Percentiles rank a stretch among this genome's conserved stretches.
phyloP scores from a whole-genome alignment of 1,284 basidiomycete genomes.

The Cryptococcus sp. region DNA sequence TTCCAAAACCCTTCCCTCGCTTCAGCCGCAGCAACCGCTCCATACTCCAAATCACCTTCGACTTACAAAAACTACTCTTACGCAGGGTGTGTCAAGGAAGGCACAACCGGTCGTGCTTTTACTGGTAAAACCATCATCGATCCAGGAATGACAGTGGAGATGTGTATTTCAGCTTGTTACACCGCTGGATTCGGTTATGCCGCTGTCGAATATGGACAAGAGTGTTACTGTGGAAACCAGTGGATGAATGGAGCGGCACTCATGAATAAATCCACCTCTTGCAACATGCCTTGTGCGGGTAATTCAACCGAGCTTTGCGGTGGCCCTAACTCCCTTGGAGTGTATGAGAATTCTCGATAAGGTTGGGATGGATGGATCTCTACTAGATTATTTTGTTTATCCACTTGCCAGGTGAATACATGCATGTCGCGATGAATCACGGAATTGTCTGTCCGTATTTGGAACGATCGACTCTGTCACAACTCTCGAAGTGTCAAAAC shows the following conservation, averaged over 20 bases:
- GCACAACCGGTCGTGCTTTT: not conserved
- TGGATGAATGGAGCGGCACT: constrained; percentile 3
- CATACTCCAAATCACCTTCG: not conserved
- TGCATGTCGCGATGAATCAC: no score
- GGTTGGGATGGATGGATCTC: no score
- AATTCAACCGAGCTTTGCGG: constrained; percentile 14
- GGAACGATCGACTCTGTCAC: no score
- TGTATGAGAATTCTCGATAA: no score
- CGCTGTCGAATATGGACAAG: constrained; percentile 14
- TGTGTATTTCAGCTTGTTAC: constrained; percentile 11
- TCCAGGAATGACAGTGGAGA: constrained; percentile 4
- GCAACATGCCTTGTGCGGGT: constrained; percentile 23
- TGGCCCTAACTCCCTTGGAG: not conserved
- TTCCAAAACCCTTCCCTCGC: not conserved
- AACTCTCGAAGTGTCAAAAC: no score
- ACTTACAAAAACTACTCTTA: not conserved
- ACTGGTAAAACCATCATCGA: not conserved
- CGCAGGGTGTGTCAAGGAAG: not conserved
- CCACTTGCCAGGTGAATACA: no score
- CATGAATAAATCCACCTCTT: constrained; percentile 6
- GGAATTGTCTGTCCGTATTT: no score
- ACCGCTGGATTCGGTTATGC: not conserved
- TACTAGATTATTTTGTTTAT: no score
- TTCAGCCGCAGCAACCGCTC: not conserved
- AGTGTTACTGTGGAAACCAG: constrained; percentile 31